Conservation (phyloP, 257 asterid genomes). For the Echites panduratus region DNA sequence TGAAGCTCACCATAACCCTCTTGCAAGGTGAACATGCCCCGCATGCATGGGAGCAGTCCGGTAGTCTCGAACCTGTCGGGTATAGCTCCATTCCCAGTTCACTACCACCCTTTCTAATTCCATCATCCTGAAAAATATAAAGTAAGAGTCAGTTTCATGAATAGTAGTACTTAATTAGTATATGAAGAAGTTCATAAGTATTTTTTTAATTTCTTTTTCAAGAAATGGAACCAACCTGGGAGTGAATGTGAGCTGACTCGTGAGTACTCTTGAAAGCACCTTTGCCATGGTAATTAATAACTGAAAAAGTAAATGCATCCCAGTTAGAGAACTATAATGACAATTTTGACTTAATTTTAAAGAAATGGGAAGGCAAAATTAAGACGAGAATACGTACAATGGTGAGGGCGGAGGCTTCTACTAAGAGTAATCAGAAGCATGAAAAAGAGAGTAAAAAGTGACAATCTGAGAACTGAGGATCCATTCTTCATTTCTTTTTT, state of each 20-base stretch:
- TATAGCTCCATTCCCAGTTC: slow-evolving; percentile 63
- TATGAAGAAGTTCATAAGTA: too few species aligned
- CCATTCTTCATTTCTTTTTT: slow-evolving; percentile 9
- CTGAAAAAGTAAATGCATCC: slow-evolving; percentile 20
- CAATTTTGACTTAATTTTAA: not conserved
- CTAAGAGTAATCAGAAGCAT: slow-evolving; percentile 28
- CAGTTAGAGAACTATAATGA: not conserved
- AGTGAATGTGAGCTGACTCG: slow-evolving; percentile 16
- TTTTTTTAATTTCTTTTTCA: too few species aligned
- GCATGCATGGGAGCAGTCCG: slow-evolving; percentile 89
- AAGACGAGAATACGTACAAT: slow-evolving; percentile 30
- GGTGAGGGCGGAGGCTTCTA: slow-evolving; percentile 53
- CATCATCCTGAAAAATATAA: slow-evolving; percentile 32
- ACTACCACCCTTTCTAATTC: slow-evolving; percentile 12
- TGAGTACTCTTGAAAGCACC: slow-evolving; percentile 25
- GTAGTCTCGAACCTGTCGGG: slow-evolving; percentile 89
- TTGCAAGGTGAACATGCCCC: slow-evolving; percentile 83
- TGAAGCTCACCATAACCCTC: slow-evolving; percentile 78
- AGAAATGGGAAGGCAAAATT: not conserved
- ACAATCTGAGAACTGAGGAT: slow-evolving; percentile 10
- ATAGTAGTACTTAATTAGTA: too few species aligned
- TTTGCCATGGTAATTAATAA: slow-evolving; percentile 31
- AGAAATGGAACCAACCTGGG: slow-evolving; percentile 29
- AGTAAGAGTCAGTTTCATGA: too few species aligned
- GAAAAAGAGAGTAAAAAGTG: slow-evolving; percentile 31